These are phyloP conservation scores for Saccharomycopsis crataegensis DNA, from an alignment of 1,139 yeast species.

Conservation along the genomic window DNA sequence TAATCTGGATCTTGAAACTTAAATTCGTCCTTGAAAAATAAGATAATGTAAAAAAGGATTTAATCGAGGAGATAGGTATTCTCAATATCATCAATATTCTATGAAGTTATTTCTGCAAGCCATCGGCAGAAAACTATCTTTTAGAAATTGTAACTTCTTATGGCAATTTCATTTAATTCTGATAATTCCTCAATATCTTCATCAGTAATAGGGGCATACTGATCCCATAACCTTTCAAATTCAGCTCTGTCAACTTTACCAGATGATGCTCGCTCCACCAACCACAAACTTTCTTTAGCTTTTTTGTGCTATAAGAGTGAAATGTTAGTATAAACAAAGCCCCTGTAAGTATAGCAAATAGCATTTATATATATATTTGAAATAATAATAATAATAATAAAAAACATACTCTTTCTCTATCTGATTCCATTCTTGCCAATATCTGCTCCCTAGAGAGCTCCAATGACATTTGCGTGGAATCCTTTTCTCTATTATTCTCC, in stretches of 20 bases:
- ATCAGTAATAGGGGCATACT: slow-evolving; percentile 37
- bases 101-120: too few relatives aligned
- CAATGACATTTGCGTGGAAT: slow-evolving; percentile 19
- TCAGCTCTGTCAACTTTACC: slow-evolving; percentile 41
- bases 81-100: too few relatives aligned
- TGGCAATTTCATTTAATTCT: slow-evolving; percentile 48
- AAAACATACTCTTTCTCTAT: slow-evolving; percentile 50
- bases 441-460: slow-evolving; percentile 45
- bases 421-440: slow-evolving; percentile 76
- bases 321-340: too few relatives aligned
- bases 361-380: background rate
- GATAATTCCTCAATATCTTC: slow-evolving; percentile 45
- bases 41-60: too few relatives aligned
- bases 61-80: too few relatives aligned
- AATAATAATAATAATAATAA: background rate
- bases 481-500: background rate
- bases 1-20: too few relatives aligned
- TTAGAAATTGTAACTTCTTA: slow-evolving; percentile 21
- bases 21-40: too few relatives aligned
- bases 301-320: slow-evolving; percentile 42
- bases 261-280: slow-evolving; percentile 43
- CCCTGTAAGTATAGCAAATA: slow-evolving; percentile 1
- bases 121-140: too few relatives aligned
- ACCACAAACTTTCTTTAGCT: slow-evolving; percentile 71
- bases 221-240: slow-evolving; percentile 53